Evolutionary conservation across 345 rosid genomes (phyloP), one percentile per base, ranked within the genome.

Genomic region (Sapria himalayana): DNA sequence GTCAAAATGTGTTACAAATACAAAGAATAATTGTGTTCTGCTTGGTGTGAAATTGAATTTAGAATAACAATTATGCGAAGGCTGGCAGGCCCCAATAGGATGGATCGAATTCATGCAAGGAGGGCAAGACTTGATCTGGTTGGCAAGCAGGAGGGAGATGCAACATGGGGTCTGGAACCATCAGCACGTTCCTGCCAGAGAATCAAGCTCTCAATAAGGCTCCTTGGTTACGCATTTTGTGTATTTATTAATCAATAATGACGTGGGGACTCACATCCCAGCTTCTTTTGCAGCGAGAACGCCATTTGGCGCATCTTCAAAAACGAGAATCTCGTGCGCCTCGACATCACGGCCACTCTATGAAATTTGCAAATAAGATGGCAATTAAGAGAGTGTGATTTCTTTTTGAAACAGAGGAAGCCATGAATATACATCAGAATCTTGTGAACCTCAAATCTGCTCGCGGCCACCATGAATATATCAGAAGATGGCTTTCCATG

Each of bases 391-490:
- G 3, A 46, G 11, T 24, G 25, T 43, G 31, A 21, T 56, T n/a
- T n/a, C n/a, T n/a, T n/a, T n/a, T n/a, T n/a, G n/a, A n/a, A n/a
- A n/a, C n/a, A n/a, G n/a, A n/a, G 12, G 32, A 24, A 41, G 25
- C 33, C 19, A 13, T 11, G 31, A 1, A 37, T 4, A 25, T 31
- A 2, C 8, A 22, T 11, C 42, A n/a, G n/a, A n/a, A n/a, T n/a
- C n/a, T n/a, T n/a, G n/a, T n/a, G n/a, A n/a, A 86, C 97, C 94
- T 81, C 78, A 52, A 86, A 86, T 69, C 97, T 86, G 54, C 63
- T 71, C 49, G 92, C 70, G 7, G 97, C 97, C 33, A 92, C 81
- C 43, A 81, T 72, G 53, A 86, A 86, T 42, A 71, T 49, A 44
- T 86, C 97, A 1, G 94, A 92, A 1, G 94, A 55, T 9, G 94